These are phyloP conservation scores for Hibiscus syriacus DNA, from an alignment of 345 rosid species.

Conservation along the genomic window DNA sequence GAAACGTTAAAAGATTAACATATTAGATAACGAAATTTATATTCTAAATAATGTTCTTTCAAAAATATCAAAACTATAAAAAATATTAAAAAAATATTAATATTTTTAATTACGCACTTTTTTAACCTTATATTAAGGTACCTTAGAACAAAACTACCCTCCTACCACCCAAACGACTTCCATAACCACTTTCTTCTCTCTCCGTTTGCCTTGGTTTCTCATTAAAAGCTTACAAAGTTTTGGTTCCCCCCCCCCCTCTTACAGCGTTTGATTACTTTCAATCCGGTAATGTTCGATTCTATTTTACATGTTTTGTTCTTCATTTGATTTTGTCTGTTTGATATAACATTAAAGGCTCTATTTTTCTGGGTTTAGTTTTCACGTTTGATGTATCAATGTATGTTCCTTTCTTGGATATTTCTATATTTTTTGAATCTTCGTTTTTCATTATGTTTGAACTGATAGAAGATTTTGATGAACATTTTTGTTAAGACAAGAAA, in stretches of 20 bases:
- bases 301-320: neutral
- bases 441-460: neutral
- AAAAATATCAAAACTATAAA: too few species aligned
- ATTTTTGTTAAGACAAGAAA: constrained; percentile 8
- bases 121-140: too few species aligned
- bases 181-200: neutral
- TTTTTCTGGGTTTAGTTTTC: too few species aligned
- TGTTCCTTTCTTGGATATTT: neutral
- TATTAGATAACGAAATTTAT: too few species aligned
- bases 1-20: too few species aligned
- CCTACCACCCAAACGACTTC: neutral
- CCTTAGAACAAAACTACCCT: too few species aligned
- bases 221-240: neutral
- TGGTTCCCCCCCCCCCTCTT: too few species aligned
- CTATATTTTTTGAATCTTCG: neutral
- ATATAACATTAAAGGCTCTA: too few species aligned
- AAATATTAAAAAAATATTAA: too few species aligned
- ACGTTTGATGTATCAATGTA: too few species aligned
- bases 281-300: constrained; percentile 17
- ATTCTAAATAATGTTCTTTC: too few species aligned
- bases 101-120: too few species aligned
- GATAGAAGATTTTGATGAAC: neutral
- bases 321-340: neutral
- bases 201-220: neutral
- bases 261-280: neutral